Conservation (phyloP, 345 rosid genomes). For the Pelargonium nanum region DNA sequence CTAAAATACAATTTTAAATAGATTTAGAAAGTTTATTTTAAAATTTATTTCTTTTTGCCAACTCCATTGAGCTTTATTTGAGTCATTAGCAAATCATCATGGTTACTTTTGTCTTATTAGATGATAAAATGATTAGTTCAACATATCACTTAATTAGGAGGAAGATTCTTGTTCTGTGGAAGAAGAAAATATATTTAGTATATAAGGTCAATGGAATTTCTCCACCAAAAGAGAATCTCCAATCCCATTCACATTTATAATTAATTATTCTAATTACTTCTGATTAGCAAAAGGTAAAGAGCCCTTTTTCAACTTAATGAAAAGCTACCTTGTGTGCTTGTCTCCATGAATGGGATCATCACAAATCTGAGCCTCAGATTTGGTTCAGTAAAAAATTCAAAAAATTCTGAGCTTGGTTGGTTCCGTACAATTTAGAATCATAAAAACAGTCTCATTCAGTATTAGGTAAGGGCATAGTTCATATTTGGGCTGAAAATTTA, state of each 20-base stretch:
- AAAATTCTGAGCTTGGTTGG: not conserved
- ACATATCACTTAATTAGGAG: slow-evolving; percentile 18
- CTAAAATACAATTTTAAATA: too few relatives aligned
- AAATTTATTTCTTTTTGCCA: too few relatives aligned
- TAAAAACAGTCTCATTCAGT: not conserved
- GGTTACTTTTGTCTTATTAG: slow-evolving; percentile 18
- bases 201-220: slow-evolving; percentile 17
- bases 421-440: not conserved
- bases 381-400: too few relatives aligned
- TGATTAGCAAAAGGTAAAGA: slow-evolving; percentile 7
- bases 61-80: slow-evolving; percentile 7
- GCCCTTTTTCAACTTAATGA: slow-evolving; percentile 8
- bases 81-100: slow-evolving; percentile 12
- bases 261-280: not conserved
- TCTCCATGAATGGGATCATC: slow-evolving; percentile 9
- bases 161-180: slow-evolving; percentile 14
- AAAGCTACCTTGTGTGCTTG: slow-evolving; percentile 13
- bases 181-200: slow-evolving; percentile 5
- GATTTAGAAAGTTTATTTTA: too few relatives aligned
- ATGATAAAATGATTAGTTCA: slow-evolving; percentile 16
- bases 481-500: not conserved
- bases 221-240: slow-evolving; percentile 16
- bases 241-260: slow-evolving; percentile 7
- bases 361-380: too few relatives aligned
- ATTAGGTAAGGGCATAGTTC: not conserved